Conservation (phyloP, 2,329 filamentous ascomycete species). For the Tolypocladium sp. region DNA sequence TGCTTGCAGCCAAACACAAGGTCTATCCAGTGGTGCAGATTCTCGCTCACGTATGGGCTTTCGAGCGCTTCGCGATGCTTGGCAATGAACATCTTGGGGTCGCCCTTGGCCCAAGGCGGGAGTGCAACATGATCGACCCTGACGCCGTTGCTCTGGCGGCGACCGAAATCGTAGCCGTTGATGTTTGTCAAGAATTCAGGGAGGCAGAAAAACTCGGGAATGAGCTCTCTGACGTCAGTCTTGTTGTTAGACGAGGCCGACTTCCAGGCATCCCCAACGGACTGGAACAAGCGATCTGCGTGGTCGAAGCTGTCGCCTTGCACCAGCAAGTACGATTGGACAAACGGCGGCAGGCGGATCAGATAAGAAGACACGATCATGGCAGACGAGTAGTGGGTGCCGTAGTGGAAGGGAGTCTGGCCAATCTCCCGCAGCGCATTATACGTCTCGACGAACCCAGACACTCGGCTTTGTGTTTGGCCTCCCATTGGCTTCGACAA, state of each 20-base stretch:
- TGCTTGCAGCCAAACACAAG: constrained; percentile 92
- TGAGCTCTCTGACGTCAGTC: constrained; percentile 88
- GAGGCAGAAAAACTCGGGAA: constrained; percentile 94
- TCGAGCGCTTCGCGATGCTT: constrained; percentile 95
- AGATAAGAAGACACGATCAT: constrained; percentile 98
- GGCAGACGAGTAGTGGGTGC: constrained; percentile 95
- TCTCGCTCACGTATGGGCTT: constrained; percentile 81
- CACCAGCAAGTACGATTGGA: constrained; percentile 86
- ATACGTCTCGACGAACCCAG: constrained; percentile 76
- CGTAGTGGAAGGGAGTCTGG: constrained; percentile 91
- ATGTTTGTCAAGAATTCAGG: constrained; percentile 92
- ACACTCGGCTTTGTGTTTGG: constrained; percentile 66
- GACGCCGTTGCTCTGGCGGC: constrained; percentile 69
- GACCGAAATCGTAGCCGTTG: constrained; percentile 90
- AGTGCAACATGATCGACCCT: constrained; percentile 78
- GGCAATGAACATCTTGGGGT: constrained; percentile 88
- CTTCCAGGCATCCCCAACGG: constrained; percentile 81
- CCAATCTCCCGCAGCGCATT: constrained; percentile 85
- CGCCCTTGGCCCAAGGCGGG: constrained; percentile 95
- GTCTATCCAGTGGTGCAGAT: constrained; percentile 92
- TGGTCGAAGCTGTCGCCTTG: constrained; percentile 97
- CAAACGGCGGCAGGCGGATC: constrained; percentile 90
- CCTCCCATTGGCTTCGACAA: constrained; percentile 95
- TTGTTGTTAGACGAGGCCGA: constrained; percentile 86
- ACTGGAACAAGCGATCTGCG: constrained; percentile 90